Percentiles rank a stretch among this genome's conserved stretches.
Conservation (phyloP, 352 stramenopile genomes). For the Phytophthora citricola region DNA sequence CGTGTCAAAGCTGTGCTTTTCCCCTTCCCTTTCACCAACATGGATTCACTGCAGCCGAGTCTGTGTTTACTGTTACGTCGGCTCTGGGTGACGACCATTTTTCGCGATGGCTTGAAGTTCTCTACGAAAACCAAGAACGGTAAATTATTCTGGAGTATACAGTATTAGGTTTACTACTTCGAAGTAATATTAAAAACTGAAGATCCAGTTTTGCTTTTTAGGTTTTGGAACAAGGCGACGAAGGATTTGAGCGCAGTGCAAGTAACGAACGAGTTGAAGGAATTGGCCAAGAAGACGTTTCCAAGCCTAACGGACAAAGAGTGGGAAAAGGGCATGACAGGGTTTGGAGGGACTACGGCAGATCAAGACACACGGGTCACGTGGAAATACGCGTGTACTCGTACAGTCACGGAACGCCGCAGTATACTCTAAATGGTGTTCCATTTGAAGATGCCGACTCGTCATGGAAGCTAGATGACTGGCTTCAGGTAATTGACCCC, state of each 20-base stretch:
- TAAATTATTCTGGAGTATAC: slow-evolving; percentile 15
- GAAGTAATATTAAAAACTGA: no score
- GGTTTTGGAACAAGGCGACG: slow-evolving; percentile 76
- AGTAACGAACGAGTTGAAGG: slow-evolving; percentile 61
- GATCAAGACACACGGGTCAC: slow-evolving; percentile 56
- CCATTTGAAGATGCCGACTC: slow-evolving; percentile 60
- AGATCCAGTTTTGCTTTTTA: slow-evolving; percentile 20
- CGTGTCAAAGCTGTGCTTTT: slow-evolving; percentile 74
- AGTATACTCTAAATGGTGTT: slow-evolving; percentile 85
- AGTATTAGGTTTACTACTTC: no score
- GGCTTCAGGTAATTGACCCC: slow-evolving; percentile 57
- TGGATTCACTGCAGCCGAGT: slow-evolving; percentile 67
- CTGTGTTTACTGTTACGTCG: slow-evolving; percentile 65
- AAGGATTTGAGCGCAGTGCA: slow-evolving; percentile 70
- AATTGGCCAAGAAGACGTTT: slow-evolving; percentile 69
- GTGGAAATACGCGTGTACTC: slow-evolving; percentile 83
- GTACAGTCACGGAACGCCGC: slow-evolving; percentile 67
- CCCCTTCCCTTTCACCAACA: slow-evolving; percentile 74
- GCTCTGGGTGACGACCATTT: slow-evolving; percentile 61
- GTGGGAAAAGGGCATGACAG: slow-evolving; percentile 74
- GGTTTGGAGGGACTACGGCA: slow-evolving; percentile 68
- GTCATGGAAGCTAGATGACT: slow-evolving; percentile 64
- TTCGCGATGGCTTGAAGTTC: slow-evolving; percentile 61
- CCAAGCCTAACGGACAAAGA: slow-evolving; percentile 54
- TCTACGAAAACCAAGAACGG: slow-evolving; percentile 80